phyloP scores from a whole-genome alignment of 140 eudicot genomes.

The Stevia rebaudiana region DNA sequence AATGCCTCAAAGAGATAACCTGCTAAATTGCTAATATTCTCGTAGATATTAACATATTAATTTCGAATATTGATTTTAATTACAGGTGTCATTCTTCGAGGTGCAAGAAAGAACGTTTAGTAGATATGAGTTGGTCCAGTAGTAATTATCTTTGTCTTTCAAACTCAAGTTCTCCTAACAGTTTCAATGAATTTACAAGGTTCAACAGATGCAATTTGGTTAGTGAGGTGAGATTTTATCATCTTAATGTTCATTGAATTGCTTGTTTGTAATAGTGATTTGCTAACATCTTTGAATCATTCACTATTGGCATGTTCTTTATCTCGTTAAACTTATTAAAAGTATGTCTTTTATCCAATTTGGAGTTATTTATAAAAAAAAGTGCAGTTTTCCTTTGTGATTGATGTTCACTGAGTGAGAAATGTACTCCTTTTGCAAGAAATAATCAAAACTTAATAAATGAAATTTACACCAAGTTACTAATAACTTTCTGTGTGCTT shows the following conservation, averaged over 20 bases:
- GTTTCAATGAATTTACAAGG: slow-evolving; percentile 15
- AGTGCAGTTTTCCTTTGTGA: background rate
- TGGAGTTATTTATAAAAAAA: background rate
- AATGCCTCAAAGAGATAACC: slow-evolving; percentile 25
- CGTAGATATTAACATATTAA: too few species aligned
- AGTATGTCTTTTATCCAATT: slow-evolving; percentile 2
- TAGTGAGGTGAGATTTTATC: slow-evolving; percentile 30
- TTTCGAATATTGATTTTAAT: slow-evolving; percentile 10
- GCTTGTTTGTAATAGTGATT: background rate
- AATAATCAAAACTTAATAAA: background rate
- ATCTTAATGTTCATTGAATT: background rate
- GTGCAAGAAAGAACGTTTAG: slow-evolving; percentile 12
- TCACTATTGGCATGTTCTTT: background rate
- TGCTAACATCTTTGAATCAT: background rate
- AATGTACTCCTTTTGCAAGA: background rate
- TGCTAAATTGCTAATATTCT: background rate
- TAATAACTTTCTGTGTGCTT: background rate
- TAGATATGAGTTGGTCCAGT: slow-evolving; percentile 54
- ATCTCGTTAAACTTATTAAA: slow-evolving; percentile 2
- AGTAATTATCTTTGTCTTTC: slow-evolving; percentile 32
- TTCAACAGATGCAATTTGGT: slow-evolving; percentile 21
- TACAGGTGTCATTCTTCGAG: slow-evolving; percentile 27
- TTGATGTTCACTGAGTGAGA: background rate
- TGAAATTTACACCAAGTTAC: background rate
- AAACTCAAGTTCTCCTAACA: slow-evolving; percentile 16